phyloP scores from a whole-genome alignment of 106 monocot genomes.

The Apostasia shenzhenica region DNA sequence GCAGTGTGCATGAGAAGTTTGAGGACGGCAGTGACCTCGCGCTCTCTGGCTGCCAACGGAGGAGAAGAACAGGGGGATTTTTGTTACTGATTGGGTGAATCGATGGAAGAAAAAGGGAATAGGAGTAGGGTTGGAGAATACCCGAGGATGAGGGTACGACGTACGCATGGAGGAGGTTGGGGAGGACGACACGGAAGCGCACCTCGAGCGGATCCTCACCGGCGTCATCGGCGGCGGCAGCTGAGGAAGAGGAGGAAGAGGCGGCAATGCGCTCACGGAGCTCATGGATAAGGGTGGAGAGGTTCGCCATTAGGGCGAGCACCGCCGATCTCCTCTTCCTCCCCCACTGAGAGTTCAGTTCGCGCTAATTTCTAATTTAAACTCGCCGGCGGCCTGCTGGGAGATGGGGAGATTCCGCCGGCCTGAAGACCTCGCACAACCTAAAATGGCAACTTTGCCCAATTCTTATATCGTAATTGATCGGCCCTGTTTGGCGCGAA shows the following conservation, averaged over 20 bases:
- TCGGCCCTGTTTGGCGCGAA: too few relatives aligned
- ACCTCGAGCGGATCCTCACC: conserved; percentile 66
- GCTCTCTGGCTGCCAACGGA: conserved; percentile 46
- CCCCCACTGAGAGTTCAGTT: background rate
- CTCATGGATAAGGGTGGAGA: conserved; percentile 68
- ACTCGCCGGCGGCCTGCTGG: background rate
- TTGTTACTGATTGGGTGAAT: too few relatives aligned
- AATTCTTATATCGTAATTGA: too few relatives aligned
- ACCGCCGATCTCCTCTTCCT: background rate
- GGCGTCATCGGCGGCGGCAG: background rate
- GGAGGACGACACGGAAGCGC: conserved; percentile 72
- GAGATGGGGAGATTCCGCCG: too few relatives aligned
- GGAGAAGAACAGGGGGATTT: background rate
- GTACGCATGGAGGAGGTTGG: conserved; percentile 87
- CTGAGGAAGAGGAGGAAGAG: conserved; percentile 36
- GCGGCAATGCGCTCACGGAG: conserved; percentile 82
- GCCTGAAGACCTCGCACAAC: background rate
- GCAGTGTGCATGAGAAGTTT: conserved; percentile 73
- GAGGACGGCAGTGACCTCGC: conserved; percentile 83
- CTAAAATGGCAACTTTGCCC: background rate
- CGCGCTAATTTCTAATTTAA: background rate
- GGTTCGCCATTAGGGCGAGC: conserved; percentile 58
- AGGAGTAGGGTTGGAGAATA: conserved; percentile 4
- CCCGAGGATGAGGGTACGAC: conserved; percentile 73
- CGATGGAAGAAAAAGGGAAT: background rate